Evolutionary conservation across 1,284 basidiomycete genomes (phyloP).

Genomic region (Pseudozyma pruni): DNA sequence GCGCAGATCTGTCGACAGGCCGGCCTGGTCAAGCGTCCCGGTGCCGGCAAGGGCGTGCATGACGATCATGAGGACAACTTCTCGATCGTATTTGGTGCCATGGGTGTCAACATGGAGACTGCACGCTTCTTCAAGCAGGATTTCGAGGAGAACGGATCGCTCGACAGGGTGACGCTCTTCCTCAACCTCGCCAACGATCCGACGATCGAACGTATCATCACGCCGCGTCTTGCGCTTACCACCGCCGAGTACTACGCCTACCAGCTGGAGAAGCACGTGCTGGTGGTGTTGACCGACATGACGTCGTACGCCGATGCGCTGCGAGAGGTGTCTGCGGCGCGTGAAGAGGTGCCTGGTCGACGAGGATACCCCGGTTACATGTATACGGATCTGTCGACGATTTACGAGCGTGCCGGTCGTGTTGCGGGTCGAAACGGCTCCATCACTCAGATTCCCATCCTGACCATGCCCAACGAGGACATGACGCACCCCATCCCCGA

Average conservation of each 20-base stretch:
- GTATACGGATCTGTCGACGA: slow-evolving; percentile 77
- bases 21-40: slow-evolving; percentile 82
- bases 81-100: slow-evolving; percentile 98
- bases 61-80: slow-evolving; percentile 99
- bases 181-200: slow-evolving; percentile 99
- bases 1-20: slow-evolving; percentile 99
- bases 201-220: slow-evolving; percentile 99
- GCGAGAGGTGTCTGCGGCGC: slow-evolving; percentile 92
- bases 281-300: slow-evolving; percentile 99
- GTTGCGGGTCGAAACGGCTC: slow-evolving; percentile 97
- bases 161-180: slow-evolving; percentile 98
- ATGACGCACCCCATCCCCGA: slow-evolving; percentile 99
- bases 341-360: slow-evolving; percentile 98
- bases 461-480: slow-evolving; percentile 99
- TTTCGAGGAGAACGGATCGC: slow-evolving; percentile 97
- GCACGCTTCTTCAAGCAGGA: slow-evolving; percentile 99
- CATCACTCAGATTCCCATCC: slow-evolving; percentile 99
- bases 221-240: slow-evolving; percentile 94
- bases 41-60: slow-evolving; percentile 80
- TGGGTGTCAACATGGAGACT: slow-evolving; percentile 99
- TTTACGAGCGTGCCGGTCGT: slow-evolving; percentile 99
- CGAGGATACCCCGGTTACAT: slow-evolving; percentile 99
- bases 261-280: slow-evolving; percentile 98
- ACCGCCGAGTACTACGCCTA: slow-evolving; percentile 99
- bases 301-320: slow-evolving; percentile 96